phyloP scores from a whole-genome alignment of 1,284 basidiomycete genomes.

The Afroboletus lepidellus region DNA sequence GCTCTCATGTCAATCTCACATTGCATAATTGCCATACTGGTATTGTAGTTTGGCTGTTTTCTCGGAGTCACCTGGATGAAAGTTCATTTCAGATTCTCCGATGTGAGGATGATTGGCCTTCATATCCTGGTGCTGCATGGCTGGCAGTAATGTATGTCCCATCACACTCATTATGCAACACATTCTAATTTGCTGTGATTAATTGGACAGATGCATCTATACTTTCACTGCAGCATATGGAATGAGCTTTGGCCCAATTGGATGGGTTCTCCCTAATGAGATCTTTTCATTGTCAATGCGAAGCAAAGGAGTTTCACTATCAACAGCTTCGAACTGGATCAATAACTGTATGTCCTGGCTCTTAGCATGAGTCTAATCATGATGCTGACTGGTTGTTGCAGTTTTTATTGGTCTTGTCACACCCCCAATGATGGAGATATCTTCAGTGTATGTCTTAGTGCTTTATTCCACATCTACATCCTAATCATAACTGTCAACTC shows the following conservation, averaged over 20 bases:
- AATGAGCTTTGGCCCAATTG: constrained; percentile 80
- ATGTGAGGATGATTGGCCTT: constrained; percentile 54
- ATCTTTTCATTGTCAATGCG: constrained; percentile 87
- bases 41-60: constrained; percentile 24
- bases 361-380: neutral
- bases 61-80: constrained; percentile 1
- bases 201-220: constrained; percentile 58
- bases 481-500: neutral
- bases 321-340: constrained; percentile 83
- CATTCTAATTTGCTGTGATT: constrained; percentile 6
- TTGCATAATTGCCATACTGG: constrained; percentile 67
- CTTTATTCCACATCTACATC: neutral
- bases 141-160: constrained; percentile 56
- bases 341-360: constrained; percentile 62
- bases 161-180: neutral
- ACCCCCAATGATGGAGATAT: constrained; percentile 65
- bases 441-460: constrained; percentile 46
- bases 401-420: constrained; percentile 81
- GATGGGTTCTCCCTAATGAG: constrained; percentile 81
- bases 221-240: constrained; percentile 83
- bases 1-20: constrained; percentile 72
- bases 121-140: constrained; percentile 60
- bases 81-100: constrained; percentile 41
- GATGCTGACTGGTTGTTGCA: constrained; percentile 30
- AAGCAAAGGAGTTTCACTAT: constrained; percentile 79